These are phyloP conservation scores for Neofusicoccum sp. DNA, from an alignment of 2,329 filamentous ascomycete genomes.

Conservation along the genomic window DNA sequence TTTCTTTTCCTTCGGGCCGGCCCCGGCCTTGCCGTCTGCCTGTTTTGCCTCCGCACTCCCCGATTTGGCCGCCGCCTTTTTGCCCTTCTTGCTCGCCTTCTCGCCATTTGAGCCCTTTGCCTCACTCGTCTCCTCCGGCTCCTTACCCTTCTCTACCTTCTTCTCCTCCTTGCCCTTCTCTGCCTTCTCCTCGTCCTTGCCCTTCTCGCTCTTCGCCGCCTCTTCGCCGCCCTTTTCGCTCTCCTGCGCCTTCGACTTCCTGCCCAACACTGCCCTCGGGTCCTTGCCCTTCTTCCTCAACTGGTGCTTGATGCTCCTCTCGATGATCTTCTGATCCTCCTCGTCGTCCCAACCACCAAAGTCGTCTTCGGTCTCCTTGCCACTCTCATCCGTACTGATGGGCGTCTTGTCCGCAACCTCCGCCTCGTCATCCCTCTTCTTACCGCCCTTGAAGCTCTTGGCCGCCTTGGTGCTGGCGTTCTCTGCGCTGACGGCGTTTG, in stretches of 20 bases:
- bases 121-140: background rate
- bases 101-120: conserved; percentile 21
- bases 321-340: conserved; percentile 49
- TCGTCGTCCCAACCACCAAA: conserved; percentile 53
- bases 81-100: conserved; percentile 17
- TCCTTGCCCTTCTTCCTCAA: conserved; percentile 49
- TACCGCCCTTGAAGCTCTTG: conserved; percentile 36
- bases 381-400: conserved; percentile 38
- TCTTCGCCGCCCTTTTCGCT: conserved; percentile 23
- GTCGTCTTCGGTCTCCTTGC: conserved; percentile 35
- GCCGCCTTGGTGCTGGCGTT: conserved; percentile 29
- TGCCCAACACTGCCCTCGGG: conserved; percentile 37
- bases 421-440: conserved; percentile 37
- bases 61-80: conserved; percentile 17
- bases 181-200: conserved; percentile 20
- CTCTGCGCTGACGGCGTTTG: conserved; percentile 48
- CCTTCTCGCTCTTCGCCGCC: conserved; percentile 24
- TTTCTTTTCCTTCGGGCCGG: conserved; percentile 27
- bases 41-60: conserved; percentile 26
- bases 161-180: conserved; percentile 8
- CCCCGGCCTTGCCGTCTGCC: conserved; percentile 19
- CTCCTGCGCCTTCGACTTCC: conserved; percentile 22
- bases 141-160: conserved; percentile 19
- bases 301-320: conserved; percentile 43
- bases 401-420: conserved; percentile 65